phyloP scores from a whole-genome alignment of 129 eudicot genomes.

The Lactuca sativa region DNA sequence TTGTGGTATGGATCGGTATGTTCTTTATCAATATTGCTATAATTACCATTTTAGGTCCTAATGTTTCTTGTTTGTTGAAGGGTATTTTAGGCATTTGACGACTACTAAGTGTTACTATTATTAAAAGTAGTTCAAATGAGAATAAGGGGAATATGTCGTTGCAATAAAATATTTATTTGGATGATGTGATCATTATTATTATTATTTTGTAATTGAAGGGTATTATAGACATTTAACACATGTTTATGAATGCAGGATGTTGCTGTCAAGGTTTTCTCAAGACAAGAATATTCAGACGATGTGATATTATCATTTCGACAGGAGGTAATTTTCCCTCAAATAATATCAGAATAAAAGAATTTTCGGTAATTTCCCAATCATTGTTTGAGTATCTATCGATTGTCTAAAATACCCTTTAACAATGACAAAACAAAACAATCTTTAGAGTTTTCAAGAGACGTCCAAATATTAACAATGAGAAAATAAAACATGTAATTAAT shows the following conservation, averaged over 20 bases:
- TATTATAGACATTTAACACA: not conserved
- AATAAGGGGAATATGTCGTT: slow-evolving; percentile 1
- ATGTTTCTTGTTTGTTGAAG: slow-evolving; percentile 3
- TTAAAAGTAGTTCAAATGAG: not conserved
- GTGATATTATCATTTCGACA: slow-evolving; percentile 77
- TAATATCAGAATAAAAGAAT: no score
- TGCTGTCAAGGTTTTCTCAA: slow-evolving; percentile 93
- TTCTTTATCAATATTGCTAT: slow-evolving; percentile 30
- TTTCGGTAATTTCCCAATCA: no score
- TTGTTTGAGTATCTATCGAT: no score
- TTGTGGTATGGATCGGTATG: slow-evolving; percentile 99
- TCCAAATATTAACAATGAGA: not conserved
- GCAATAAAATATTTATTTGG: no score
- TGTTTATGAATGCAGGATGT: slow-evolving; percentile 75
- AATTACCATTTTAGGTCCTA: slow-evolving; percentile 8
- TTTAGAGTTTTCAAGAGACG: no score
- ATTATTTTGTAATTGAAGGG: no score
- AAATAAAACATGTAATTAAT: not conserved
- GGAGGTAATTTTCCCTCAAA: slow-evolving; percentile 50
- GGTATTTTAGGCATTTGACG: slow-evolving; percentile 8
- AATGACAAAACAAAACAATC: no score
- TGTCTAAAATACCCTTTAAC: not conserved
- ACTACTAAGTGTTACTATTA: slow-evolving; percentile 11
- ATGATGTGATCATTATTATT: no score
- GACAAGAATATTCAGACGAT: slow-evolving; percentile 92